These are phyloP conservation scores for Amphirosellinia nigrospora DNA, from an alignment of 495 filamentous ascomycete genomes.

Conservation along the genomic window DNA sequence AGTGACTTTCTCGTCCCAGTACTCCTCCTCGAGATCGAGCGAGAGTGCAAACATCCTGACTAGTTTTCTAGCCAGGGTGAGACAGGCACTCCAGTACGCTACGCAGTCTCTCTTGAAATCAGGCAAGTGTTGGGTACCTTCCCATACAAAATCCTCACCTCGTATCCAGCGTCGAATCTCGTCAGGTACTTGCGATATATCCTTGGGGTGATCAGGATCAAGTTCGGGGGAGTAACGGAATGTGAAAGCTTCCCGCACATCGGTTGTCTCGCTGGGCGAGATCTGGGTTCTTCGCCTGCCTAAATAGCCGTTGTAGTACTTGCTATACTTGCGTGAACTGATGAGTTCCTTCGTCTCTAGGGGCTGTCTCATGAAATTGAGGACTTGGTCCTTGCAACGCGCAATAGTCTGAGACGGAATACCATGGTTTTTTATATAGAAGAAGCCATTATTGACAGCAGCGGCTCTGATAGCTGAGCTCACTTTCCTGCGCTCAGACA, in stretches of 20 bases:
- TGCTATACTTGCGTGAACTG: slow-evolving; percentile 37
- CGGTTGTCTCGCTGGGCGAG: slow-evolving; percentile 45
- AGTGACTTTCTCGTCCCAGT: slow-evolving; percentile 58
- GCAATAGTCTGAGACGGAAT: slow-evolving; percentile 54
- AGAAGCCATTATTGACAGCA: slow-evolving; percentile 58
- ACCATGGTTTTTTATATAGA: slow-evolving; percentile 63
- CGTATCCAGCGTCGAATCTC: slow-evolving; percentile 48
- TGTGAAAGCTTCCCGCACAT: slow-evolving; percentile 51
- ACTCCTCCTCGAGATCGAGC: slow-evolving; percentile 54
- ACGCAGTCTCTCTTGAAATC: slow-evolving; percentile 54
- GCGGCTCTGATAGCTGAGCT: slow-evolving; percentile 50
- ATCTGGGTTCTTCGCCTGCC: slow-evolving; percentile 37
- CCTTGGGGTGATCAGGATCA: slow-evolving; percentile 50
- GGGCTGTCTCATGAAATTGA: slow-evolving; percentile 56
- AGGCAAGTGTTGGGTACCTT: slow-evolving; percentile 53
- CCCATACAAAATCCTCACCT: slow-evolving; percentile 49
- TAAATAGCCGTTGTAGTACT: slow-evolving; percentile 41
- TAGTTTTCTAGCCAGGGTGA: slow-evolving; percentile 54
- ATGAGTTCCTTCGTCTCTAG: slow-evolving; percentile 50
- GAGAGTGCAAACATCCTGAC: slow-evolving; percentile 58
- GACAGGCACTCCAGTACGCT: slow-evolving; percentile 54
- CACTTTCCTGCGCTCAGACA: slow-evolving; percentile 47
- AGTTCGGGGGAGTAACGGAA: slow-evolving; percentile 53
- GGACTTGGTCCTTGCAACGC: slow-evolving; percentile 47
- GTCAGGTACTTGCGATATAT: slow-evolving; percentile 41